Base-by-base conservation (phyloP, 1,139 yeast genomes). In the Yamadazyma blattariae region DNA sequence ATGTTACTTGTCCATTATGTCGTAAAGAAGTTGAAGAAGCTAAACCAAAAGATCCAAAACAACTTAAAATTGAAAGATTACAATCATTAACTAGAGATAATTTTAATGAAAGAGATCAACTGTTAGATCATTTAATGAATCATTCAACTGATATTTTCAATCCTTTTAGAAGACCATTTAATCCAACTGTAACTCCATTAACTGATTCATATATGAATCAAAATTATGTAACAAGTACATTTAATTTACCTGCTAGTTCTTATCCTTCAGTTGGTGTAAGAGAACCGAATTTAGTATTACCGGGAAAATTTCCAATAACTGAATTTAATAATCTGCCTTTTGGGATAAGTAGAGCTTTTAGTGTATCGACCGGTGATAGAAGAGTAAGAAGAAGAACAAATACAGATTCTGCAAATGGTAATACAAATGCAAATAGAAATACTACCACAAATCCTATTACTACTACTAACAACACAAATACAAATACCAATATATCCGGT, bases 1-100 rank as follows among this genome's bases (percentile, higher is more conserved):
- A 66, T 44, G 71, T 64, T 5, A 65, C 68, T 43, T 69, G 75
- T 47, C 75, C 75, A 8, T 52, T 69, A 31, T 69, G 75, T 39
- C 53, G 75, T n/a, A 59, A 63, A 42, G 72, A 68, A 44, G 73
- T 69, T 15, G 67, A 62, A 37, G 55, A 56, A 14, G 48, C 47
- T 7, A 50, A 46, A 29, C 57, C 49, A 32, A 46, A 56, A 29
- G 56, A 55, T 36, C 56, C 62, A 2, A 44, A 48, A 18, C 44
- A 41, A 22, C 26, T 34, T 23, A 50, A 43, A 22, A 18, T 36
- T 18, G 54, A 50, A 30, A 31, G 45, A 18, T 28, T 60, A 5
- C 36, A 47, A 22, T 35, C 41, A 8, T 34, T 33, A 14, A 45
- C 47, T n/a, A 27, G 29, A 3, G 12, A 25, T 9, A 35, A 40